These are phyloP conservation scores for Anthoceros angustus DNA, from an alignment of 225 moss, liverwort and hornwort genomes.

Conservation along the genomic window DNA sequence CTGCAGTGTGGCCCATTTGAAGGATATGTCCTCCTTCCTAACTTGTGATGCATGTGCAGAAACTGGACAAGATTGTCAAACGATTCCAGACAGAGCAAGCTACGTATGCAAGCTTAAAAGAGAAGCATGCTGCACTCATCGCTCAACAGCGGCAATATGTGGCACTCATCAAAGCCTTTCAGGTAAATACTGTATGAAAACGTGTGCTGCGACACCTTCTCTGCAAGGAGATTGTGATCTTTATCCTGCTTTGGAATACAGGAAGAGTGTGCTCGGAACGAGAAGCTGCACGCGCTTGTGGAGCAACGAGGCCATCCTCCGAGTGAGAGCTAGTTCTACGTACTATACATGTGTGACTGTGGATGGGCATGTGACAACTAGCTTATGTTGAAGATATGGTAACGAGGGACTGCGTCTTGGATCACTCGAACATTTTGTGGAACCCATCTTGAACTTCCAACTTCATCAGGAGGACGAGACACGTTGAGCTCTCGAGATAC, in stretches of 20 bases:
- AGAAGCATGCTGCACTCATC: conserved; percentile 66
- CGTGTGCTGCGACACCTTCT: background rate
- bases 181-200: conserved; percentile 23
- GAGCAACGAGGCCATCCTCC: conserved; percentile 6
- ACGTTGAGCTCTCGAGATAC: too few relatives aligned
- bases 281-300: conserved; percentile 46
- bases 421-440: too few relatives aligned
- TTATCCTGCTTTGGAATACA: conserved; percentile 13
- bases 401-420: too few relatives aligned
- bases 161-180: conserved; percentile 66
- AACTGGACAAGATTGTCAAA: conserved; percentile 73
- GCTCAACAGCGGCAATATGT: conserved; percentile 81
- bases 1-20: background rate
- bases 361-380: too few relatives aligned
- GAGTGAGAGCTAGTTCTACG: background rate
- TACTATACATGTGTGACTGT: too few relatives aligned
- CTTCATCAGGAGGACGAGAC: too few relatives aligned
- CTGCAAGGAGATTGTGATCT: background rate
- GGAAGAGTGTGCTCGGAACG: conserved; percentile 90
- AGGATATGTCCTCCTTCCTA: background rate
- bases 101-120: conserved; percentile 44
- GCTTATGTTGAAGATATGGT: too few relatives aligned
- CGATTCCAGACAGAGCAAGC: conserved; percentile 74
- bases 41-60: conserved; percentile 28
- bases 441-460: too few relatives aligned